These are phyloP conservation scores for Venturia pyrina DNA, from an alignment of 2,329 filamentous ascomycete genomes.

Conservation along the genomic window DNA sequence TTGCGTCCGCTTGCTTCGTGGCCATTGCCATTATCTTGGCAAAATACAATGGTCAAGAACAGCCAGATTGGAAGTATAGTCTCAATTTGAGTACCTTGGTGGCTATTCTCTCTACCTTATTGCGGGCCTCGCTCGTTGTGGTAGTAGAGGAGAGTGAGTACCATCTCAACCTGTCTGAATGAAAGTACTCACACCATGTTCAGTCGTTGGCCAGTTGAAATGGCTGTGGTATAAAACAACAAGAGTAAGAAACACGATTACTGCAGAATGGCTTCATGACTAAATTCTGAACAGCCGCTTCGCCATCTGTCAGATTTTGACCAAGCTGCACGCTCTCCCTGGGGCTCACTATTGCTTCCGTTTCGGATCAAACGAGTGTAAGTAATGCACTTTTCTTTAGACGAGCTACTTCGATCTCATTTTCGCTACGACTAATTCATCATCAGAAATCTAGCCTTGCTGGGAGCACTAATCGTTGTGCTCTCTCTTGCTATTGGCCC, in stretches of 20 bases:
- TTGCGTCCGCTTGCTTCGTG: not conserved
- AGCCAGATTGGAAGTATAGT: constrained; percentile 1
- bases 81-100: not conserved
- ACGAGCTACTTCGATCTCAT: no score
- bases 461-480: not conserved
- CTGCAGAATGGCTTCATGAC: not conserved
- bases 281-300: not conserved
- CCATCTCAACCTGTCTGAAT: not conserved
- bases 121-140: not conserved
- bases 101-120: not conserved
- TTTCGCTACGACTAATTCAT: not conserved
- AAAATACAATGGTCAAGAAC: constrained; percentile 1
- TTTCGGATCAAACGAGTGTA: not conserved
- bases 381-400: not conserved
- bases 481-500: not conserved
- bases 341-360: not conserved
- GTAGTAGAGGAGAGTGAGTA: constrained; percentile 1
- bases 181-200: not conserved
- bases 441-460: not conserved
- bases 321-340: not conserved
- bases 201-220: constrained; percentile 4
- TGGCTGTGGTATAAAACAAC: not conserved
- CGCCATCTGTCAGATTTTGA: not conserved
- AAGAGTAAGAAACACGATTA: not conserved
- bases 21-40: constrained; percentile 1